A percentile compares a stretch with the other conserved stretches of the same genome.
phyloP scores from a whole-genome alignment of 2,329 filamentous ascomycete genomes.

The Claviceps arundinis region DNA sequence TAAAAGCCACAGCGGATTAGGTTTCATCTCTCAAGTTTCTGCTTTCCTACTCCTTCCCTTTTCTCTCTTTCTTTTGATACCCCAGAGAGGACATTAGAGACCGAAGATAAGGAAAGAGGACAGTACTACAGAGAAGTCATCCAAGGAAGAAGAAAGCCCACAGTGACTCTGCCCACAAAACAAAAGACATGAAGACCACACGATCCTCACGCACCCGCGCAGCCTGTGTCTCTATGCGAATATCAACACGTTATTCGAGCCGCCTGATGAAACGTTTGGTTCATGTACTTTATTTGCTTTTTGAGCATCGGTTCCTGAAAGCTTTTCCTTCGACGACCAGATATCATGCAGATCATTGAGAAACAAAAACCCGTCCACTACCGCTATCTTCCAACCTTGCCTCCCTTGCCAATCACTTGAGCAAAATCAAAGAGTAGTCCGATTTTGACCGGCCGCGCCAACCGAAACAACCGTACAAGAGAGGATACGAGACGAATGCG shows the following conservation, averaged over 20 bases:
- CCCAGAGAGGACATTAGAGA: neutral
- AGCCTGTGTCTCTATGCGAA: neutral
- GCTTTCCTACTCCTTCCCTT: neutral
- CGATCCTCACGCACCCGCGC: neutral
- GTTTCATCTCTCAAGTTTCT: neutral
- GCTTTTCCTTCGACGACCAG: conserved; percentile 15
- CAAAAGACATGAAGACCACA: neutral
- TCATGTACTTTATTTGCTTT: conserved; percentile 23
- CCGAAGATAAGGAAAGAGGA: neutral
- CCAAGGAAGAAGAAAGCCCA: neutral
- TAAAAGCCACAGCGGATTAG: neutral
- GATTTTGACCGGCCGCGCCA: conserved; percentile 37
- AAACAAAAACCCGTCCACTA: conserved; percentile 19
- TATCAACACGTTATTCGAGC: neutral
- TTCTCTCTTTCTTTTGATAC: neutral
- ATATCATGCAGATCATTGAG: conserved; percentile 22
- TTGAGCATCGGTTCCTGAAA: conserved; percentile 10
- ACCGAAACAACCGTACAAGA: conserved; percentile 41
- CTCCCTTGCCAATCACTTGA: conserved; percentile 29
- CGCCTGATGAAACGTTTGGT: conserved; percentile 1
- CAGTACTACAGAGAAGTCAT: neutral
- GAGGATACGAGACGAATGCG: conserved; percentile 27
- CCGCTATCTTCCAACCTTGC: conserved; percentile 12
- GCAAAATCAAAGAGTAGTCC: conserved; percentile 38
- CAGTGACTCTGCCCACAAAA: neutral